Evolutionary conservation across 129 eudicot genomes (phyloP).

Genomic region (Saussurea involucrata): DNA sequence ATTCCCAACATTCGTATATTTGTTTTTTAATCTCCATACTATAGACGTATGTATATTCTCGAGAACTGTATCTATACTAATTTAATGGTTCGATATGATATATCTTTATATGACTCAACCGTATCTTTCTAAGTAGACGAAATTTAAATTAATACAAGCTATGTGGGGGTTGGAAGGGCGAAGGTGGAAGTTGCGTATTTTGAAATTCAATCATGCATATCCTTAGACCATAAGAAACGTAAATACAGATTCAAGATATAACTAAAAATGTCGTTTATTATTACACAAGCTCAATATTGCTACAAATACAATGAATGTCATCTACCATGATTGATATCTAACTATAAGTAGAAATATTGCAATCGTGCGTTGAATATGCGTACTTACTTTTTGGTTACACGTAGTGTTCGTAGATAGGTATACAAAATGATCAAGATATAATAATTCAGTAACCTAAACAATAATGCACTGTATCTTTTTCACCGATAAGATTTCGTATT

Average conservation of each 20-base stretch:
- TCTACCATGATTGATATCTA: not conserved
- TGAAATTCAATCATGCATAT: slow-evolving; percentile 21
- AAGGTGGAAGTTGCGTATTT: slow-evolving; percentile 29
- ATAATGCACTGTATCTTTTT: not conserved
- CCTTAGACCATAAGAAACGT: not conserved
- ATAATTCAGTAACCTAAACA: not conserved
- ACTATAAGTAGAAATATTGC: not conserved
- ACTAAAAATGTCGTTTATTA: not conserved
- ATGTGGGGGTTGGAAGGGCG: slow-evolving; percentile 27
- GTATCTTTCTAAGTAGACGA: slow-evolving; percentile 18
- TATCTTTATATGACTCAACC: slow-evolving; percentile 19
- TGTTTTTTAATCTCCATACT: slow-evolving; percentile 13
- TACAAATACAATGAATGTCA: not conserved
- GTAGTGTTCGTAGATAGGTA: not conserved
- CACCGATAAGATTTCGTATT: too few species aligned
- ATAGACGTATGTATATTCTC: slow-evolving; percentile 14
- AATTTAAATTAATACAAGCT: slow-evolving; percentile 6
- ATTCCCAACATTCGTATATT: not conserved
- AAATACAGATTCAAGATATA: not conserved
- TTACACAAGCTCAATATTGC: not conserved
- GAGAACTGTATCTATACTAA: slow-evolving; percentile 3
- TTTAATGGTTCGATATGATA: not conserved
- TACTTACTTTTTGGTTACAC: not conserved
- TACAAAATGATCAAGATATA: not conserved
- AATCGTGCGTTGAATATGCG: not conserved